Conservation (phyloP, 2,329 filamentous ascomycete species). For the Ceratocystiopsis minuta region DNA sequence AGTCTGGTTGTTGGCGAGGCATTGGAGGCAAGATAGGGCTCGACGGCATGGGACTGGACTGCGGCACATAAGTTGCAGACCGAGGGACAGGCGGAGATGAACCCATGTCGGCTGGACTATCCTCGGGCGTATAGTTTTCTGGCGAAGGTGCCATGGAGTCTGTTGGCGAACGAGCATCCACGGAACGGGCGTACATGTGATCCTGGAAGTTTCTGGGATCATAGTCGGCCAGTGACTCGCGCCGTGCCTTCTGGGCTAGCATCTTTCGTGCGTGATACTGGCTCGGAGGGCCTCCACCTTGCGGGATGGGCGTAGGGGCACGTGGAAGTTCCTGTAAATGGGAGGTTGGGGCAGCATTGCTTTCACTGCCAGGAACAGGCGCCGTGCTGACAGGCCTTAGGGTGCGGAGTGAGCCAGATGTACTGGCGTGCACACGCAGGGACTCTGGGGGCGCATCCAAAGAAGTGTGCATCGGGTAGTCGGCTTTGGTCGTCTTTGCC, state of each 20-base stretch:
- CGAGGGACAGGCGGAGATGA: slow-evolving; percentile 77
- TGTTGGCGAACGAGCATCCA: slow-evolving; percentile 34
- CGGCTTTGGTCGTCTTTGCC: slow-evolving; percentile 60
- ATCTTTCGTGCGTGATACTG: slow-evolving; percentile 15
- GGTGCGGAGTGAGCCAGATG: slow-evolving; percentile 68
- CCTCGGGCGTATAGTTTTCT: slow-evolving; percentile 32
- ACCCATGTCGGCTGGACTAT: slow-evolving; percentile 66
- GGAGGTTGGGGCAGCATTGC: slow-evolving; percentile 17
- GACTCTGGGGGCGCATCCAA: slow-evolving; percentile 64
- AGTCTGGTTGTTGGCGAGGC: slow-evolving; percentile 46
- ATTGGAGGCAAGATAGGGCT: slow-evolving; percentile 60
- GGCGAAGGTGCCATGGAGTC: slow-evolving; percentile 35
- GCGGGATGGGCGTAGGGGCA: slow-evolving; percentile 59
- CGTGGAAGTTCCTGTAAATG: slow-evolving; percentile 57
- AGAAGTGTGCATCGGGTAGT: slow-evolving; percentile 33
- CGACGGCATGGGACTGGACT: slow-evolving; percentile 50
- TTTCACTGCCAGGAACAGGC: no score
- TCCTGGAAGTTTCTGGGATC: slow-evolving; percentile 16
- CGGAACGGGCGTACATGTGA: slow-evolving; percentile 18
- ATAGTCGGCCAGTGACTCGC: slow-evolving; percentile 31
- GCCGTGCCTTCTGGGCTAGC: slow-evolving; percentile 29
- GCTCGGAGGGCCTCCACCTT: slow-evolving; percentile 16
- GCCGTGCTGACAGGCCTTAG: slow-evolving; percentile 46
- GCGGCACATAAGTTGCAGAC: slow-evolving; percentile 30
- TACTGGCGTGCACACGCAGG: slow-evolving; percentile 77